Evolutionary conservation across 208 protist species (phyloP), one percentile per base, ranked within the genome.

Genomic region (Balamuthia mandrillaris): DNA sequence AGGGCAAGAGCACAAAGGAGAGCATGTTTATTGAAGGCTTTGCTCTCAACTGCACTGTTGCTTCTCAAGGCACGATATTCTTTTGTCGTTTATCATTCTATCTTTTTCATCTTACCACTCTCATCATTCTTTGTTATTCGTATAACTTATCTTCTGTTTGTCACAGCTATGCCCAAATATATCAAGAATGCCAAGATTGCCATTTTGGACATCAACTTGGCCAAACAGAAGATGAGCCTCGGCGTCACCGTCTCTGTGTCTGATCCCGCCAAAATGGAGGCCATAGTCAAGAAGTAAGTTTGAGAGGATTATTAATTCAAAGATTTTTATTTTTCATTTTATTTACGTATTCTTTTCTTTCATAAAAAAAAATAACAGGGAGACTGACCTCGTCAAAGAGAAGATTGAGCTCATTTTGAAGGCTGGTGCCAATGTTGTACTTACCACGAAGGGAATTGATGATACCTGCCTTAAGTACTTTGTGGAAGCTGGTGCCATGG

Each of bases 361-460:
- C 42, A 16, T 83, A 96, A n/a, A n/a, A n/a, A n/a, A n/a, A n/a
- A n/a, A n/a, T n/a, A n/a, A n/a, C 87, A 90, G 96, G 31, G 98
- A 99, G 93, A 88, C 95, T 33, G 96, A 99, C 87, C 98, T 99
- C 45, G 96, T 96, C 14, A 98, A 98, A 91, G 96, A 98, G 89
- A 92, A 96, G 83, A 98, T 99, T 58, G 90, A 98, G 88, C 96
- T 98, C 91, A 97, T 99, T 91, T 92, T 99, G 27, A 94, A 95
- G 6, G 94, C 96, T 4, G 98, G 98, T 54, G 98, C 98, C 24
- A 99, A 99, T 88, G 98, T 99, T 21, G 96, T 99, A 61, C 92
- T 99, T 51, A 99, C 97, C n/a, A 98, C 98, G 4, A 99, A 98
- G 95, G 91, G 91, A 58, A 99, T 99, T 86, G 98, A 99, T 89